Evolutionary conservation across 371 early-diverging fungal species (phyloP), one percentile per base, ranked within the genome.

Genomic region (Blyttiomyces sp.): DNA sequence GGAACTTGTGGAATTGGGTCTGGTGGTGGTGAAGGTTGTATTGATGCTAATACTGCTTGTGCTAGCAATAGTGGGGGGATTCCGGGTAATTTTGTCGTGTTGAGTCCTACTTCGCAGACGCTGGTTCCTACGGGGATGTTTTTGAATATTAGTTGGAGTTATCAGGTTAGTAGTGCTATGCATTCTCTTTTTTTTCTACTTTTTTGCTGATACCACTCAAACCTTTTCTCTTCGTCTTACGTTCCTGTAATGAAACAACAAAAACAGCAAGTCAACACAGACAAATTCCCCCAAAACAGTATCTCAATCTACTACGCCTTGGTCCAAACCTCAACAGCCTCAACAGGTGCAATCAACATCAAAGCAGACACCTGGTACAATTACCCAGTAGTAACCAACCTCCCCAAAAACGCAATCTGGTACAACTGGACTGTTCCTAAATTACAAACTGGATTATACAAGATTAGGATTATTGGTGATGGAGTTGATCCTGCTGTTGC

Each of bases 401-500:
- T 65, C 4, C 31, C 54, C 27, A 43, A 36, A 26, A 46, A 27
- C 21, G 39, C 32, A 6, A 45, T 45, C n/a, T 33, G 21, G n/a
- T 65, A 28, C 45, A 31, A 54, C 7, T 65, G 65, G 65, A 34
- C 34, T 3, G 48, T 65, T 7, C 23, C 35, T 5, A 26, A 19
- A 7, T 42, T 65, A 4, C 42, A 48, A 28, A 23, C 59, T 4
- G 65, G 65, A 6, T 21, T 31, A 21, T 65, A 65, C 49, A n/a
- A 46, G 16, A 23, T 65, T 26, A 27, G 65, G 6, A 65, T 65
- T 42, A 60, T 65, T 3, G 65, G 39, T 4, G 65, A 65, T 54
- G 54, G 43, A 0, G 3, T 65, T 13, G 65, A 65, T 39, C 65
- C 59, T 13, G 31, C 11, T 11, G n/a, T 33, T 39, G n/a, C 31